Conservation (phyloP, 1,139 yeast genomes). For the Casaregolazyma lundiana region DNA sequence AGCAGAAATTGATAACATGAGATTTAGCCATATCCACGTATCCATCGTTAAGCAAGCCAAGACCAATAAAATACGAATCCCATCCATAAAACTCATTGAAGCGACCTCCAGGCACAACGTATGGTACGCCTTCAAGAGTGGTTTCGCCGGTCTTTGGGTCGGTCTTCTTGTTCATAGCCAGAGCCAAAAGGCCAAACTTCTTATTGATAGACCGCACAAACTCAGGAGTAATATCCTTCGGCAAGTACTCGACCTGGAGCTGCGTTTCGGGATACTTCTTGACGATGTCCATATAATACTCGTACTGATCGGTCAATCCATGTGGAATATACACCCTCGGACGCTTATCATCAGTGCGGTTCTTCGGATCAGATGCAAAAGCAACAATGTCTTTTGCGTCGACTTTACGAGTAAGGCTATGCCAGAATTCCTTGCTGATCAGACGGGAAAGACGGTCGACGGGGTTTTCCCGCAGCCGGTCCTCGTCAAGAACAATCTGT, state of each 20-base stretch:
- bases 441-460: conserved; percentile 71
- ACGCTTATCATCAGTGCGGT: conserved; percentile 50
- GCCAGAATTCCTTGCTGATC: conserved; percentile 80
- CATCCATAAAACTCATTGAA: conserved; percentile 96
- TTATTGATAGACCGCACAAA: conserved; percentile 73
- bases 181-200: conserved; percentile 81
- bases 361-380: conserved; percentile 79
- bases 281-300: conserved; percentile 58
- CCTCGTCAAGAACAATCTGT: conserved; percentile 76
- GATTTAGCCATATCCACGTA: conserved; percentile 71
- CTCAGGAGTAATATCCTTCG: conserved; percentile 53
- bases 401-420: conserved; percentile 65
- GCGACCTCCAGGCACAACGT: conserved; percentile 96
- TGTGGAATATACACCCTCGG: conserved; percentile 80
- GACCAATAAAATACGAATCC: conserved; percentile 93
- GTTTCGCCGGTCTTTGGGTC: conserved; percentile 47
- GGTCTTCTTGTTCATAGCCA: conserved; percentile 58
- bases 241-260: conserved; percentile 72
- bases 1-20: conserved; percentile 89
- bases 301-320: conserved; percentile 65
- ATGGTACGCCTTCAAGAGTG: conserved; percentile 66
- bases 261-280: conserved; percentile 50
- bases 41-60: conserved; percentile 72
- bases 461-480: conserved; percentile 81
- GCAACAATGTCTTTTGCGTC: conserved; percentile 55